Percentiles rank a stretch among this genome's conserved stretches.
phyloP scores from a whole-genome alignment of 176 grass and related monocot species.

The Phragmites australis region DNA sequence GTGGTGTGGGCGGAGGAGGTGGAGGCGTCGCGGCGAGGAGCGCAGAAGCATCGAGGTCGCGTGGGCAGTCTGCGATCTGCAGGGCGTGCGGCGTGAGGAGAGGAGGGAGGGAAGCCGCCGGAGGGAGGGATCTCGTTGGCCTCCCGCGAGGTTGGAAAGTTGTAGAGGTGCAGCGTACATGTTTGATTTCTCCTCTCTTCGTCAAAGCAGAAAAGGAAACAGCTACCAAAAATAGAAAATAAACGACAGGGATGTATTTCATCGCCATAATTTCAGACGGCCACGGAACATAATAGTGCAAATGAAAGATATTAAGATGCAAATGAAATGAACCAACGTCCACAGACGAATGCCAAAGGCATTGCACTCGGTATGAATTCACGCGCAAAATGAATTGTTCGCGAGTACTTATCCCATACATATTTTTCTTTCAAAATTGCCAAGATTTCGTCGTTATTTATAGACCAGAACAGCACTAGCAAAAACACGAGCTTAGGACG shows the following conservation, averaged over 20 bases:
- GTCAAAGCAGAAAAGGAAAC: not conserved
- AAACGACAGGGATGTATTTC: not conserved
- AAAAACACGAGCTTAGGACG: not conserved
- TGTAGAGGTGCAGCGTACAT: not conserved
- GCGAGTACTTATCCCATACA: not conserved
- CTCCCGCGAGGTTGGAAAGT: constrained; percentile 11
- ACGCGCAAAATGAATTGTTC: no score
- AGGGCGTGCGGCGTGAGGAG: not conserved
- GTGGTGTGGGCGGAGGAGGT: constrained; percentile 10
- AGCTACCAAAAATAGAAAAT: not conserved
- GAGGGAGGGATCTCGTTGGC: not conserved
- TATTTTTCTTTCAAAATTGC: not conserved
- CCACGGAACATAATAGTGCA: not conserved
- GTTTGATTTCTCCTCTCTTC: constrained; percentile 3
- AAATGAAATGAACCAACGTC: not conserved
- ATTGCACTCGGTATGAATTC: not conserved
- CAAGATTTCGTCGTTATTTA: constrained; percentile 16
- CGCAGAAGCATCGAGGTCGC: constrained; percentile 39
- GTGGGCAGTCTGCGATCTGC: not conserved
- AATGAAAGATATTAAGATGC: not conserved
- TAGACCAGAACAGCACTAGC: not conserved
- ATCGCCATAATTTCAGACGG: not conserved
- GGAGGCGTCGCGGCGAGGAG: constrained; percentile 19
- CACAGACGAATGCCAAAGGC: not conserved
- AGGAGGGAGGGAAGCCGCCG: not conserved